Evolutionary conservation across 495 filamentous ascomycete genomes (phyloP).

Genomic region (Penicillium waksmanii): DNA sequence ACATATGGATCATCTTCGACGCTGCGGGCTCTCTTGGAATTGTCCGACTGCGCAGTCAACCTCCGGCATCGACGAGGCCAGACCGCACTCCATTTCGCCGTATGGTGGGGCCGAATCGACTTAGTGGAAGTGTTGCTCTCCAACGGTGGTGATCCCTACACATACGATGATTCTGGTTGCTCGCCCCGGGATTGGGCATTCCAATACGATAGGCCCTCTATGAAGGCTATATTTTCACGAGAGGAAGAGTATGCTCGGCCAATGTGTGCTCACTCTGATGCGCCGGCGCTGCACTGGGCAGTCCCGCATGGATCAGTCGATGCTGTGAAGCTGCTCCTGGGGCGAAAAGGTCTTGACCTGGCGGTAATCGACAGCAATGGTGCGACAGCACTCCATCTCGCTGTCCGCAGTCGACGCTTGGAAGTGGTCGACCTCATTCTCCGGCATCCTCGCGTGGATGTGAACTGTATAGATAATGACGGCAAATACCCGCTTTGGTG

Average conservation of each 20-base stretch:
- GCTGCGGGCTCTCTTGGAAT: constrained; percentile 3
- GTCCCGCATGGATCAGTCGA: background rate
- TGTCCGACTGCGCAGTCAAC: constrained; percentile 3
- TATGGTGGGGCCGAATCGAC: constrained; percentile 13
- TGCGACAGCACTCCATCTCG: background rate
- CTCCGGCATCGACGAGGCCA: constrained; percentile 4
- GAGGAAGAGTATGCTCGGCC: background rate
- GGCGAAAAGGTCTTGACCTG: background rate
- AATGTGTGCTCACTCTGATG: background rate
- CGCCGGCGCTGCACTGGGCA: background rate
- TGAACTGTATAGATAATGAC: background rate
- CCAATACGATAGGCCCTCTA: background rate
- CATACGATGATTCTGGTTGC: constrained; percentile 11
- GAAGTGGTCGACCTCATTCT: background rate
- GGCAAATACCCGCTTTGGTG: background rate
- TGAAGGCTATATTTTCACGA: background rate
- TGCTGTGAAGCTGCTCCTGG: background rate
- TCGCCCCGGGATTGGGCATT: constrained; percentile 13
- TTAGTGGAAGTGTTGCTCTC: constrained; percentile 12
- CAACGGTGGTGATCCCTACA: constrained; percentile 10
- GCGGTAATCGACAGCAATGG: background rate
- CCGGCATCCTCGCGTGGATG: background rate
- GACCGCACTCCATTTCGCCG: constrained; percentile 15
- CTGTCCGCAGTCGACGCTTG: background rate
- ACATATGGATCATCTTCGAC: constrained; percentile 1